Evolutionary conservation across 352 stramenopile species (phyloP).

Genomic region (Globisporangium apiculatum): DNA sequence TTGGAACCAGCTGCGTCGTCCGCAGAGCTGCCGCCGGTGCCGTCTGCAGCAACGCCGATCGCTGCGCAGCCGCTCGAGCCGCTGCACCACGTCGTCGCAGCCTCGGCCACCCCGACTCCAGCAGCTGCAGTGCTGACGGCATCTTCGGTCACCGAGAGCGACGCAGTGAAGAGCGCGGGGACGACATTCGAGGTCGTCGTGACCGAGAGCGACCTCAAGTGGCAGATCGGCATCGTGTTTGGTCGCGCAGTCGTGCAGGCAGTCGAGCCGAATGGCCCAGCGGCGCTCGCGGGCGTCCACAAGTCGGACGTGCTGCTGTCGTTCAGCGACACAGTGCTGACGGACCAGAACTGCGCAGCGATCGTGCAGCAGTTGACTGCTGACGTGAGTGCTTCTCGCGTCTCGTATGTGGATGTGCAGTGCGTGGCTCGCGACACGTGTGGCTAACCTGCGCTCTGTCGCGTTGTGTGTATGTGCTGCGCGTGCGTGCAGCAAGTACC

Average conservation of each 20-base stretch:
- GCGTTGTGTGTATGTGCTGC: conserved; percentile 3
- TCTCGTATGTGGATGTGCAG: not conserved
- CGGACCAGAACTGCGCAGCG: conserved; percentile 64
- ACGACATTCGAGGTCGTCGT: conserved; percentile 84
- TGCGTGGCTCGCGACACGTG: not conserved
- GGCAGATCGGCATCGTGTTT: conserved; percentile 83
- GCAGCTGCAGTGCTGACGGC: conserved; percentile 13
- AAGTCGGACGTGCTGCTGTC: conserved; percentile 81
- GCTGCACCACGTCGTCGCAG: conserved; percentile 19
- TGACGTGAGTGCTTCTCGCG: conserved; percentile 33
- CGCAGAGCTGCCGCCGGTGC: conserved; percentile 22
- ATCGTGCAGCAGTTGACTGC: conserved; percentile 75
- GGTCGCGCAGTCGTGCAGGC: conserved; percentile 74
- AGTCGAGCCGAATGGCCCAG: conserved; percentile 58
- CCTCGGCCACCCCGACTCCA: not conserved
- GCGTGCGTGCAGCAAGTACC: conserved; percentile 31
- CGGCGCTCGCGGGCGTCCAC: conserved; percentile 62
- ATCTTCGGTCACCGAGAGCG: conserved; percentile 18
- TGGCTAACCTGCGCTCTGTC: not conserved
- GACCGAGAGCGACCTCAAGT: conserved; percentile 61
- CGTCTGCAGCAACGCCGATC: conserved; percentile 38
- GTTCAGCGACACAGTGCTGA: conserved; percentile 67
- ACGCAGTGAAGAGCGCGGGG: conserved; percentile 46
- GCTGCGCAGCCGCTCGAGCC: conserved; percentile 51
- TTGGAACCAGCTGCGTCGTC: conserved; percentile 21